Evolutionary conservation across 1,284 basidiomycete species (phyloP), one percentile per base, ranked within the genome.

Genomic region (Megacollybia platyphylla): DNA sequence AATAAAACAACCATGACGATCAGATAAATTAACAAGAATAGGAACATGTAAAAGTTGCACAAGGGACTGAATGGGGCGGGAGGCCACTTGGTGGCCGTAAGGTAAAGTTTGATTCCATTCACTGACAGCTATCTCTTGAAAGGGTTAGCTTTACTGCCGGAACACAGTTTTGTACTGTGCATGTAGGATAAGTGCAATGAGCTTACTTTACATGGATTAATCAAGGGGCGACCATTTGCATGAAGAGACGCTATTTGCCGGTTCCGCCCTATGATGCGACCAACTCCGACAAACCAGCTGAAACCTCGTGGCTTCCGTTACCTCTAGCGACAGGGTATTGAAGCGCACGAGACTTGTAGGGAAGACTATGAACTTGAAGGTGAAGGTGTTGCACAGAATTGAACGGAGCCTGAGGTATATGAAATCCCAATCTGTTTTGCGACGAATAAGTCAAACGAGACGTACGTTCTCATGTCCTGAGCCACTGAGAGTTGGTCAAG

Each of bases 341-440:
- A 30, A 71, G 48, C n/a, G 57, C 53, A 6, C 58, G 40, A 0
- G 71, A 68, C 6, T 59, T 68, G 58, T 83, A 85, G 1, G 85
- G 85, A 29, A 87, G 60, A 4, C 67, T 75, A 36, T 87, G 77
- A 15, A 83, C 76, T 57, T 91, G 88, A 32, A 92, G 59, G 55
- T 91, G 87, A 10, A 91, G 62, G 57, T 91, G 87, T 24, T 77
- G 62, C 2, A 90, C 73, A n/a, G 79, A 83, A 45, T 74, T 79
- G 57, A 86, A 85, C 0, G 87, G 87, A 0, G 15, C 15, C 15
- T 15, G 15, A 15, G 87, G 83, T 48, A 89, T 84, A 56, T 89
- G 85, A 51, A 86, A 88, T 1, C 86, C 85, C 57, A 86, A 65
- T 47, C 79, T 84, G 17, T 48, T 10, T 35, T 17, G 11, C 46